Base-by-base conservation (phyloP, 2,329 filamentous ascomycete genomes). In the Penicillium sp. region DNA sequence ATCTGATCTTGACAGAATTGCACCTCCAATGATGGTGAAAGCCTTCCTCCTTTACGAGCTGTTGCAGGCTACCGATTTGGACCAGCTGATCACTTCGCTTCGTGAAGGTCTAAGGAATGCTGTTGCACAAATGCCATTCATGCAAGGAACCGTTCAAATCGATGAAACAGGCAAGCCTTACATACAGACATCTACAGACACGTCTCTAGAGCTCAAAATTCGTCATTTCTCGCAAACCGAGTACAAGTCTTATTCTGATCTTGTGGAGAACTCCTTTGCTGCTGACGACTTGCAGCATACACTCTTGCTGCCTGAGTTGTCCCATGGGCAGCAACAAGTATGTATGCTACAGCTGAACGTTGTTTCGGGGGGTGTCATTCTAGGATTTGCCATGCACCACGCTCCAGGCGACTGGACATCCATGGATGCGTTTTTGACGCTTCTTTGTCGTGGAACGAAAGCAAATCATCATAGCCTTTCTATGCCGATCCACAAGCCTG, bases 341-440 rank as follows among this genome's bases (percentile, higher is more conserved):
- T 63, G 63, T 52, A 29, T 36, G n/a, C 41, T 67, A 8, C 63
- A 65, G 46, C 22, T 65, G n/a, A 64, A 38, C 18, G 6, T 65
- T 40, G 57, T 67, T 11, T 44, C 62, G 22, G 57, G 58, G 2
- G 62, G 63, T 9, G 34, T 67, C 16, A 50, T 64, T 29, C 18
- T 67, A 7, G 59, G 55, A 27, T 51, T 61, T 27, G 39, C 48
- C 36, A 49, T 64, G 24, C 56, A 64, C 31, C 62, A 66, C 16
- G 57, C 57, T n/a, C 54, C 49, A 4, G 65, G 57, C 13, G 65
- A 67, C 51, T 67, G 64, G 62, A 16, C 44, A 13, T 65, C 65
- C 6, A 57, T 66, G 31, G 49, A 62, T 40, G 53, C 45, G n/a
- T 61, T 65, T 34, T 18, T 65, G 9, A 59, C 60, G 47, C 50